Base-by-base conservation (phyloP, 306 rosid species). In the Castanopsis chinensis region DNA sequence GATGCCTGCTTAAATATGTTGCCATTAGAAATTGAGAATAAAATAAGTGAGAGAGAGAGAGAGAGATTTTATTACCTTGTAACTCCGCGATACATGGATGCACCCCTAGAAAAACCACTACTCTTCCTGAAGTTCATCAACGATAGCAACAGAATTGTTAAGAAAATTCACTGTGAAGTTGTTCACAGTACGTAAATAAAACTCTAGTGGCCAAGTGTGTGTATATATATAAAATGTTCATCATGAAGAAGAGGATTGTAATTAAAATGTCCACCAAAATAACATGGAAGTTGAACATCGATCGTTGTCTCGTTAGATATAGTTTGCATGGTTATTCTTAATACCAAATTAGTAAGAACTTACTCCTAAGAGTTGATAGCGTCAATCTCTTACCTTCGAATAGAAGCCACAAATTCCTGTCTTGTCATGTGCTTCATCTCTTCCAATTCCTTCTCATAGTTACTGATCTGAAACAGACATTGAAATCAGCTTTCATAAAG, bases 41-140 rank as follows among this genome's bases (percentile, higher is more conserved):
- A 64, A 8, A 73, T 37, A 37, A 37, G 45, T 37, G 11, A 41
- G 45, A 5, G 6, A 37, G 43, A 35, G 43, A 37, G 37, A 20
- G 13, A 17, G 76, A 71, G 68, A 56, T 19, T 71, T 30, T 75
- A 78, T 52, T 32, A 93, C 99, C 99, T 96, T 81, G 99, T 96
- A 41, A 96, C 99, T 69, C 99, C 99, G 17, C 99, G 98, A 78
- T 96, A 96, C 99, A 91, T 96, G 68, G 99, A 96, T 75, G 99
- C 99, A 41, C 99, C 99, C 81, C 99, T 88, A 4, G 99, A 96
- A 85, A 96, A 96, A 10, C 98, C 98, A 86, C 98, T 96, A 72
- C 99, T 96, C 80, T 93, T 96, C 89, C 99, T 96, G 93, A 78
- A 77, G 90, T 74, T 67, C 49, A 35, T 72, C 28, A 56, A 37